A percentile compares a stretch with the other conserved stretches of the same genome.
Evolutionary conservation across 352 stramenopile species (phyloP).

Genomic region (Phytophthora foliorum): DNA sequence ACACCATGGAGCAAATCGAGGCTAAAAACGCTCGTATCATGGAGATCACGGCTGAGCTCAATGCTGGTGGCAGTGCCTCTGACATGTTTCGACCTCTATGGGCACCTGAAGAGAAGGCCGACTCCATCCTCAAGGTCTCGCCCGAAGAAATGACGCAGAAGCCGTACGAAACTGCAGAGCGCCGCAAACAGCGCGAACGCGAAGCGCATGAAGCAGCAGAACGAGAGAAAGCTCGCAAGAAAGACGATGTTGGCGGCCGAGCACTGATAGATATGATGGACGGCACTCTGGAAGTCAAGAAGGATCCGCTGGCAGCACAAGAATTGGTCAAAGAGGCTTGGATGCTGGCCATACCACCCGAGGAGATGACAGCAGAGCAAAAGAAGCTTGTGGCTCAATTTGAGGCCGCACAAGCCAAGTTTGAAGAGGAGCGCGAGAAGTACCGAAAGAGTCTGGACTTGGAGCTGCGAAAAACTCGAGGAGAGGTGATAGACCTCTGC

Average conservation of each 20-base stretch:
- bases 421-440: conserved; percentile 93
- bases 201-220: conserved; percentile 32
- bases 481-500: conserved; percentile 87
- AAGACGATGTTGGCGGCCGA: conserved; percentile 85
- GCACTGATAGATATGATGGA: conserved; percentile 95
- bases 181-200: conserved; percentile 59
- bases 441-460: conserved; percentile 91
- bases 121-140: conserved; percentile 72
- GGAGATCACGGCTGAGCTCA: conserved; percentile 87
- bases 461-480: conserved; percentile 87
- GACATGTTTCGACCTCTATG: conserved; percentile 68
- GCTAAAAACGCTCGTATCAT: conserved; percentile 89
- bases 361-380: conserved; percentile 87
- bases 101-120: conserved; percentile 65
- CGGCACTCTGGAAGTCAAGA: conserved; percentile 93
- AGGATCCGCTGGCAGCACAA: conserved; percentile 74
- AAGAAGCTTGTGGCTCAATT: conserved; percentile 77
- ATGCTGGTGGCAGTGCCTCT: conserved; percentile 5
- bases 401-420: conserved; percentile 67
- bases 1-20: conserved; percentile 89
- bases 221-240: conserved; percentile 55
- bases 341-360: conserved; percentile 85
- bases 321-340: conserved; percentile 84
- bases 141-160: conserved; percentile 88
- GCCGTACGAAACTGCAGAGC: conserved; percentile 84